A percentile compares a stretch with the other conserved stretches of the same genome.
These are phyloP conservation scores for Fusarium tuaranense DNA, from an alignment of 2,329 filamentous ascomycete species.

Conservation along the genomic window DNA sequence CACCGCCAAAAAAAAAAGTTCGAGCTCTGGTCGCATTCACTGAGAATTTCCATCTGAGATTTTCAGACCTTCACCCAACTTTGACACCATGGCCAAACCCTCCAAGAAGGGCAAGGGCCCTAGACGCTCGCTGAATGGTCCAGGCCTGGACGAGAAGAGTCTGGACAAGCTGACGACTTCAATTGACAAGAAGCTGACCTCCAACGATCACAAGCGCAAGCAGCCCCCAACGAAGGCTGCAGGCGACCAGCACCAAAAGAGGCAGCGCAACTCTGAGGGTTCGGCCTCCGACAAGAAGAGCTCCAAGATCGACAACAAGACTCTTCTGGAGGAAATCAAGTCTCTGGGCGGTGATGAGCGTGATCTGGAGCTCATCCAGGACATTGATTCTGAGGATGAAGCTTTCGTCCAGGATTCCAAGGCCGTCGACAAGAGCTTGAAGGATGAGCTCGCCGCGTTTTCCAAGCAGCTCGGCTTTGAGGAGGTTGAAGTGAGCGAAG, in stretches of 20 bases:
- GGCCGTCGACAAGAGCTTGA: slow-evolving; percentile 55
- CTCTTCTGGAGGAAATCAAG: slow-evolving; percentile 71
- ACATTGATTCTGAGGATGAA: slow-evolving; percentile 58
- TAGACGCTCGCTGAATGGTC: slow-evolving; percentile 35
- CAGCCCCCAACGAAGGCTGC: slow-evolving; percentile 52
- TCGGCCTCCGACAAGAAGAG: slow-evolving; percentile 39
- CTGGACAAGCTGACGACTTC: slow-evolving; percentile 66
- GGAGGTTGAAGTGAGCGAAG: slow-evolving; percentile 49
- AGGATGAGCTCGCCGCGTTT: slow-evolving; percentile 51
- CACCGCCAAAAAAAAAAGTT: slow-evolving; percentile 43
- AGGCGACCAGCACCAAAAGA: slow-evolving; percentile 51
- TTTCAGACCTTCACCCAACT: slow-evolving; percentile 24
- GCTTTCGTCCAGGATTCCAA: slow-evolving; percentile 47
- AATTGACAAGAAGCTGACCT: slow-evolving; percentile 65
- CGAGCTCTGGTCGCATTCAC: slow-evolving; percentile 18
- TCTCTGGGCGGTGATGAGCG: slow-evolving; percentile 74
- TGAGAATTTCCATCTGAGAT: slow-evolving; percentile 35
- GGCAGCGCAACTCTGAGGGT: slow-evolving; percentile 50
- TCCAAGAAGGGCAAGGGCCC: slow-evolving; percentile 53
- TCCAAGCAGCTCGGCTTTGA: slow-evolving; percentile 55
- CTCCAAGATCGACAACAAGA: slow-evolving; percentile 48
- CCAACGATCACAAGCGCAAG: slow-evolving; percentile 59
- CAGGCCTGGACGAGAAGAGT: slow-evolving; percentile 60
- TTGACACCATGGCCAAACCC: slow-evolving; percentile 49
- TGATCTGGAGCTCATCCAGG: slow-evolving; percentile 71